phyloP scores from a whole-genome alignment of 495 filamentous ascomycete species.

The Umbilicaria muhlenbergii region DNA sequence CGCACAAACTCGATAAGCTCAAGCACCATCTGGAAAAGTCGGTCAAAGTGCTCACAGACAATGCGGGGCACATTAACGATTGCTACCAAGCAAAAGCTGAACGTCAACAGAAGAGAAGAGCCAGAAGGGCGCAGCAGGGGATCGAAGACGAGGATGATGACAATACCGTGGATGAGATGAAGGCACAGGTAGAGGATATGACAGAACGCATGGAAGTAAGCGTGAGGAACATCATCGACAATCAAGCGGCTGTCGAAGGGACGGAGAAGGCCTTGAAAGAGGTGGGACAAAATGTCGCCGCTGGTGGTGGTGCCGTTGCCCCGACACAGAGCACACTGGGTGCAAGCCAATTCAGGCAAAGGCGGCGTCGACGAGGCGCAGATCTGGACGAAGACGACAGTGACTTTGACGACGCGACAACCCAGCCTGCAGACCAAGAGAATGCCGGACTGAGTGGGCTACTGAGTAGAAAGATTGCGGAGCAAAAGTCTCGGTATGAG shows the following conservation, averaged over 20 bases:
- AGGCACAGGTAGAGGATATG: constrained; percentile 13
- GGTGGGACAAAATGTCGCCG: constrained; percentile 18
- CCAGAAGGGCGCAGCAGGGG: constrained; percentile 4
- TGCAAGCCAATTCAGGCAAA: constrained; percentile 6
- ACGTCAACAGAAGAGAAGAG: constrained; percentile 8
- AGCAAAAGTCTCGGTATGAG: constrained; percentile 19
- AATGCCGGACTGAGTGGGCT: background rate
- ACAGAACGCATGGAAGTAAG: constrained; percentile 24
- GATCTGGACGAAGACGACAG: constrained; percentile 15
- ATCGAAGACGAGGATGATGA: constrained; percentile 5
- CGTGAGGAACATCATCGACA: constrained; percentile 26
- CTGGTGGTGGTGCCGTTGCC: constrained; percentile 3
- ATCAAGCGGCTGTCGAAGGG: constrained; percentile 17
- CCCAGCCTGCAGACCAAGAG: background rate
- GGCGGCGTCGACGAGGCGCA: constrained; percentile 11
- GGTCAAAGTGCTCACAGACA: constrained; percentile 22
- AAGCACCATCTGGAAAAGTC: constrained; percentile 24
- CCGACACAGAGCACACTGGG: constrained; percentile 16
- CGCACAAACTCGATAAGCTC: constrained; percentile 17
- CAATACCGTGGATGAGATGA: background rate
- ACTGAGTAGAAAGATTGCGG: constrained; percentile 16
- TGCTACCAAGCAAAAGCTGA: constrained; percentile 20
- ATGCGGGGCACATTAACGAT: constrained; percentile 32
- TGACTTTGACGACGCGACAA: constrained; percentile 15
- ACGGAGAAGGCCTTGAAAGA: constrained; percentile 19